Evolutionary conservation across 2,329 filamentous ascomycete species (phyloP).

Genomic region (Aspergillus tanneri): DNA sequence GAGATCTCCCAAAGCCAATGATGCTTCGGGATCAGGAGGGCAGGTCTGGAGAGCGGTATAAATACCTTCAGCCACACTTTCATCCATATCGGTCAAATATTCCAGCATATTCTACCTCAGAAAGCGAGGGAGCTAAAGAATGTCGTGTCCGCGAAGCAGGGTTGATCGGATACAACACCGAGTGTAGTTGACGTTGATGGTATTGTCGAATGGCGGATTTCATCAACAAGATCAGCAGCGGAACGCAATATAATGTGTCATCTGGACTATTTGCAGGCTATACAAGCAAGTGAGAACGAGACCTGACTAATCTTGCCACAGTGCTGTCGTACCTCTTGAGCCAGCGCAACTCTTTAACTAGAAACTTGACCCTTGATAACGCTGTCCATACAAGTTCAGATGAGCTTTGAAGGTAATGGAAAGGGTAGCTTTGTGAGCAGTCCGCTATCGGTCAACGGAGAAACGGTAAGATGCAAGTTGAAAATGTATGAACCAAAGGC

Average conservation of each 20-base stretch:
- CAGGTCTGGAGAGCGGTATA: constrained; percentile 35
- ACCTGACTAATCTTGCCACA: background rate
- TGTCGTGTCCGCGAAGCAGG: too few relatives aligned
- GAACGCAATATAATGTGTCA: background rate
- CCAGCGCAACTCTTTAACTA: background rate
- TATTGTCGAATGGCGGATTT: background rate
- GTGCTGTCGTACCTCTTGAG: constrained; percentile 1
- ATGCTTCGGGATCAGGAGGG: constrained; percentile 21
- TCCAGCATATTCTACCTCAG: background rate
- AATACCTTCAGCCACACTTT: constrained; percentile 39
- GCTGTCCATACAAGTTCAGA: background rate
- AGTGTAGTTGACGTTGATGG: too few relatives aligned
- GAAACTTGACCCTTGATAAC: background rate
- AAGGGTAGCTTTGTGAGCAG: background rate
- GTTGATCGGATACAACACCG: too few relatives aligned
- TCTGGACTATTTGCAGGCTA: background rate
- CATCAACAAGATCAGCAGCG: background rate
- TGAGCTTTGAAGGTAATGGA: background rate
- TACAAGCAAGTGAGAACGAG: background rate
- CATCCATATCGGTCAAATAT: constrained; percentile 20
- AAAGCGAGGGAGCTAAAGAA: too few relatives aligned
- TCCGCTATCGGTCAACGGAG: background rate
- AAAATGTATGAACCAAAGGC: background rate
- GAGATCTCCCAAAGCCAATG: constrained; percentile 21
- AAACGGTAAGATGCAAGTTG: background rate